Conservation (phyloP, 768 basidiomycete species). For the Hericium alpestre region DNA sequence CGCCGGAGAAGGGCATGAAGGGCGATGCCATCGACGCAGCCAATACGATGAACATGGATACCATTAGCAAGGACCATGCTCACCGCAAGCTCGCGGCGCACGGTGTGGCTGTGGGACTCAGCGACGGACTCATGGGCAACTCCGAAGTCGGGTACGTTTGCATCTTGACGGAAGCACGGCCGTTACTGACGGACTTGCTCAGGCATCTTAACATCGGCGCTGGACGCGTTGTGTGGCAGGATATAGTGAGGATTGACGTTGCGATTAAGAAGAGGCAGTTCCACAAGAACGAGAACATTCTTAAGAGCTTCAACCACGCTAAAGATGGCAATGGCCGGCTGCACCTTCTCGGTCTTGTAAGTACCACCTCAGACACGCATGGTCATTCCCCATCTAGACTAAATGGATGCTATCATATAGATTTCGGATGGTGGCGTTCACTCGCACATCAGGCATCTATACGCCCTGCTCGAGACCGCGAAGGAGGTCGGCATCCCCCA, state of each 20-base stretch:
- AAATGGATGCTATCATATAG: conserved; percentile 25
- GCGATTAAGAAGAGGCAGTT: conserved; percentile 83
- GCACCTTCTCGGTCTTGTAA: conserved; percentile 80
- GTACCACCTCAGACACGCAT: conserved; percentile 1
- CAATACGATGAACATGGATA: conserved; percentile 82
- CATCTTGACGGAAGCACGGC: not conserved
- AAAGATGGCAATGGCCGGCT: conserved; percentile 76
- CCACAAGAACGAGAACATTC: conserved; percentile 64
- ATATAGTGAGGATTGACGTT: conserved; percentile 91
- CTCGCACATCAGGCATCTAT: conserved; percentile 86
- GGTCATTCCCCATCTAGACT: not conserved
- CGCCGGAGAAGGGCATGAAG: conserved; percentile 53
- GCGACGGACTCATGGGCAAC: conserved; percentile 94
- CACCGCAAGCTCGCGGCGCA: conserved; percentile 71
- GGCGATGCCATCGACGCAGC: conserved; percentile 86
- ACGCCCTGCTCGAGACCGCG: conserved; percentile 82
- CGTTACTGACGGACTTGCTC: not conserved
- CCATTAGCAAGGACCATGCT: conserved; percentile 65
- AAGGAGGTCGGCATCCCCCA: conserved; percentile 78
- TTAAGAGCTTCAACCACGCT: conserved; percentile 65
- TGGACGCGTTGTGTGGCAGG: conserved; percentile 93
- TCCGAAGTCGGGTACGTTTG: conserved; percentile 84
- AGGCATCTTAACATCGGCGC: conserved; percentile 95
- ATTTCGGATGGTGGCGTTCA: conserved; percentile 96
- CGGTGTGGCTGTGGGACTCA: conserved; percentile 86